Percentiles rank a stretch among this genome's conserved stretches.
Conservation (phyloP, 768 basidiomycete species). For the Hericium coralloides region DNA sequence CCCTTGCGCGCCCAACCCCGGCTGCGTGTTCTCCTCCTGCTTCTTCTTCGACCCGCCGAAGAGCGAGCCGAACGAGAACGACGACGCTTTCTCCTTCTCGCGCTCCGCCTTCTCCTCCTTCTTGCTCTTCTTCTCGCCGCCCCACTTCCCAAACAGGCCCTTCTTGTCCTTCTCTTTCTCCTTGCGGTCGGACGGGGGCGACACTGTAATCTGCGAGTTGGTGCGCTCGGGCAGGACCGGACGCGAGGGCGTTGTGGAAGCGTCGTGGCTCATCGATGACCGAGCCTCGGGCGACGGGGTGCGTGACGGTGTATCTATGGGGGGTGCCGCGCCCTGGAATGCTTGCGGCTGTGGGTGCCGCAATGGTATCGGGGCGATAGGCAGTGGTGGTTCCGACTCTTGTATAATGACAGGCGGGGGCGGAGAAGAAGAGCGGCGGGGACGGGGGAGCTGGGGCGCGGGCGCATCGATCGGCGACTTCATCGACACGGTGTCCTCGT, state of each 20-base stretch:
- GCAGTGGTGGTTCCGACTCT: constrained; percentile 2
- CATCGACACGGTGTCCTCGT: constrained; percentile 12
- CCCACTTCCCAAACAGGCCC: constrained; percentile 24
- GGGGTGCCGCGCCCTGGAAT: constrained; percentile 30
- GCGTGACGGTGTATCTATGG: constrained; percentile 32
- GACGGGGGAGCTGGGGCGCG: constrained; percentile 4
- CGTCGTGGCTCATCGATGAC: constrained; percentile 10
- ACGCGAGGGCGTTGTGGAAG: constrained; percentile 20
- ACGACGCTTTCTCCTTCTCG: constrained; percentile 53
- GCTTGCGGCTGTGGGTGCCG: constrained; percentile 11
- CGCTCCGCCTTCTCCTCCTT: constrained; percentile 53
- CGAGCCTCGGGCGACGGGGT: constrained; percentile 45
- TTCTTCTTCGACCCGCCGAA: constrained; percentile 79
- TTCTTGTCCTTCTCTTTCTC: constrained; percentile 66
- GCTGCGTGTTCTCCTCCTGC: constrained; percentile 55
- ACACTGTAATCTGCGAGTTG: constrained; percentile 8
- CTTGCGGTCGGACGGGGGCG: constrained; percentile 15
- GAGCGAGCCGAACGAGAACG: constrained; percentile 81
- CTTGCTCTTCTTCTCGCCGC: constrained; percentile 63
- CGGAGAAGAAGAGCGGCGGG: constrained; percentile 6
- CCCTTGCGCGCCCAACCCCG: constrained; percentile 24
- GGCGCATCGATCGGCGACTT: constrained; percentile 1
- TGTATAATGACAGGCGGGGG: background rate
- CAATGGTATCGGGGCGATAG: constrained; percentile 19
- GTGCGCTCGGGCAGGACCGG: constrained; percentile 14